These are phyloP conservation scores for Picea mariana DNA, from an alignment of 83 land plant species.

Conservation along the genomic window DNA sequence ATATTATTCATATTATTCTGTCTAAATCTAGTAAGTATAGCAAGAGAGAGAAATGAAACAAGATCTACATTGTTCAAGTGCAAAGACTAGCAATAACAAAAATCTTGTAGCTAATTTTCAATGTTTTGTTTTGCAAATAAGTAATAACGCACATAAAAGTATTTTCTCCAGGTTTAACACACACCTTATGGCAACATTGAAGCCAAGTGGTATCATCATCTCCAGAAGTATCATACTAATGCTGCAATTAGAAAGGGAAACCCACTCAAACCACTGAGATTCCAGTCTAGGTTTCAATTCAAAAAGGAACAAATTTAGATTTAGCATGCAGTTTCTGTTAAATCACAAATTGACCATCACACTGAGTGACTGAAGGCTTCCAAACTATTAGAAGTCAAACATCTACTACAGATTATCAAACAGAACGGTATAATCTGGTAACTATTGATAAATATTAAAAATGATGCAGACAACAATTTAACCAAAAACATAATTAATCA, in stretches of 20 bases:
- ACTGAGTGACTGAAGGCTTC: not conserved
- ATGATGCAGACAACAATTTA: not conserved
- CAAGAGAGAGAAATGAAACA: too few species aligned
- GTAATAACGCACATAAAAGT: not conserved
- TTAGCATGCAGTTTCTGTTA: not conserved
- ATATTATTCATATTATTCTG: too few species aligned
- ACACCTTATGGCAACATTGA: slow-evolving; percentile 14
- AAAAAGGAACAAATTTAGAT: not conserved
- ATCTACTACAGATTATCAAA: not conserved
- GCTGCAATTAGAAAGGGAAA: slow-evolving; percentile 9
- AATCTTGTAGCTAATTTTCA: too few species aligned
- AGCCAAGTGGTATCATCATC: slow-evolving; percentile 18
- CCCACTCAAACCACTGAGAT: not conserved
- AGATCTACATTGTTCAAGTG: too few species aligned
- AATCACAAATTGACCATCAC: not conserved
- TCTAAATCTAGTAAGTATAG: too few species aligned
- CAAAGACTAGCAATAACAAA: too few species aligned
- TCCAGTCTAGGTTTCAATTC: not conserved
- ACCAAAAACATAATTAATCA: not conserved
- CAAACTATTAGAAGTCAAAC: not conserved
- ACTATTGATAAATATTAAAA: not conserved
- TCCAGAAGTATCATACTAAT: slow-evolving; percentile 15
- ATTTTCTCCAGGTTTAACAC: slow-evolving; percentile 5
- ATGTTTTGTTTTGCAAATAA: too few species aligned
- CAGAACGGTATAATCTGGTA: not conserved